Percentiles rank a stretch among this genome's conserved stretches.
These are phyloP conservation scores for Mortierella sp. DNA, from an alignment of 371 early-diverging fungal genomes.

Conservation along the genomic window DNA sequence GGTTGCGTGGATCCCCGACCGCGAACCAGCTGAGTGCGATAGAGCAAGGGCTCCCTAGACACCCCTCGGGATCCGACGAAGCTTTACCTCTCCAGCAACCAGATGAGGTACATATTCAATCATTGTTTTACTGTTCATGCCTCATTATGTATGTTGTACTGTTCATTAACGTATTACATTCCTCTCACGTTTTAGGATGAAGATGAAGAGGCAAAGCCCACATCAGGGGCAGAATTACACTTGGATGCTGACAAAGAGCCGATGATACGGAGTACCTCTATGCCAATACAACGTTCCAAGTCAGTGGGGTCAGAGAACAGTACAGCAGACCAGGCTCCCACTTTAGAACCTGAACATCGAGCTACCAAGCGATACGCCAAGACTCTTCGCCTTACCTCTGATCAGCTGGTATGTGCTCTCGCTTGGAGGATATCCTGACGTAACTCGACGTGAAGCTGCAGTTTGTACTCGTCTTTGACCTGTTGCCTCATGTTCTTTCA, in stretches of 20 bases:
- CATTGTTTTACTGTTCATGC: not conserved
- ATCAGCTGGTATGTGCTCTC: conserved; percentile 74
- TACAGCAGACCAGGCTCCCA: conserved; percentile 4
- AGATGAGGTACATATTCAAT: not conserved
- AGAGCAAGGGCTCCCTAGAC: conserved; percentile 11
- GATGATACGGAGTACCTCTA: conserved; percentile 35
- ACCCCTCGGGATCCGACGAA: not conserved
- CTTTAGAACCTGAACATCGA: conserved; percentile 15
- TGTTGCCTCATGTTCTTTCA: conserved; percentile 20
- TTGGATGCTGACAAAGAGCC: conserved; percentile 1
- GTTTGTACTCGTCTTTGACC: not conserved
- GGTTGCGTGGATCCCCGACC: conserved; percentile 41
- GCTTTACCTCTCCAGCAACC: not conserved
- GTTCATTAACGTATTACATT: too few relatives aligned
- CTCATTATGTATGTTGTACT: too few relatives aligned
- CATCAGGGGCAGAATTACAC: not conserved
- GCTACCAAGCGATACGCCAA: conserved; percentile 82
- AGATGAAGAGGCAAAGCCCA: not conserved
- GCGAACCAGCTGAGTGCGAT: conserved; percentile 1
- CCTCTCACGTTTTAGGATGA: not conserved
- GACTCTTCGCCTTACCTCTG: conserved; percentile 91
- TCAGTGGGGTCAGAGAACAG: conserved; percentile 13
- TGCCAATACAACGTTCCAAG: conserved; percentile 17
- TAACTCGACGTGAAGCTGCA: not conserved
- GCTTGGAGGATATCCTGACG: too few relatives aligned